Evolutionary conservation across 2,329 filamentous ascomycete species (phyloP).

Genomic region (Calonectria pteridis): DNA sequence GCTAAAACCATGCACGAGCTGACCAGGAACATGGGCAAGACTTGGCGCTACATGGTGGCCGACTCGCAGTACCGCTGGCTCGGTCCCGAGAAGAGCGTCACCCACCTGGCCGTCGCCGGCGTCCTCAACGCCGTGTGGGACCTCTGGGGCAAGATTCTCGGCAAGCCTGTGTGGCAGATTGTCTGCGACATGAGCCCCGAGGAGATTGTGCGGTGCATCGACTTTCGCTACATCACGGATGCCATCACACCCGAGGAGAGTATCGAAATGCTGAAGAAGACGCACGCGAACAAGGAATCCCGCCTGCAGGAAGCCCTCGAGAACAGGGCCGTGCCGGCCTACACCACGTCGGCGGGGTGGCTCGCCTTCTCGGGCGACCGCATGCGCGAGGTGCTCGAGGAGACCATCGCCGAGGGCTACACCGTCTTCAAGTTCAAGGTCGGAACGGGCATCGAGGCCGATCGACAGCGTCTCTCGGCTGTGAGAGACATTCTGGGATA

Average conservation of each 20-base stretch:
- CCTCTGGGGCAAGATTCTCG: conserved; percentile 87
- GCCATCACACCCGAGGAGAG: conserved; percentile 89
- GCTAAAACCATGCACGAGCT: conserved; percentile 82
- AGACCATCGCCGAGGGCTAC: conserved; percentile 84
- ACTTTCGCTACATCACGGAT: conserved; percentile 95
- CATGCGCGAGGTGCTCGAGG: conserved; percentile 79
- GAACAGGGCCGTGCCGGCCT: conserved; percentile 84
- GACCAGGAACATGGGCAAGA: conserved; percentile 85
- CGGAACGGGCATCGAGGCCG: conserved; percentile 77
- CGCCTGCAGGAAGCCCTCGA: conserved; percentile 80
- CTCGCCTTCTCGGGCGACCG: conserved; percentile 90
- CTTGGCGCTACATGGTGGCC: conserved; percentile 89
- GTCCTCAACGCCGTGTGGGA: conserved; percentile 95
- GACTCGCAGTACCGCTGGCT: conserved; percentile 95
- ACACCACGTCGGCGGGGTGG: conserved; percentile 93
- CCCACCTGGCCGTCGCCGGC: conserved; percentile 88
- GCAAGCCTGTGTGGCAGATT: conserved; percentile 91
- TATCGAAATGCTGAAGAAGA: conserved; percentile 74
- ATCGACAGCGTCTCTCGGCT: conserved; percentile 77
- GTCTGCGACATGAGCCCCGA: conserved; percentile 91
- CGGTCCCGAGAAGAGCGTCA: conserved; percentile 92
- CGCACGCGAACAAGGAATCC: conserved; percentile 75
- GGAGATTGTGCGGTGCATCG: conserved; percentile 88
- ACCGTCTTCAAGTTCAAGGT: conserved; percentile 93
- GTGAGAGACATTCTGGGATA: conserved; percentile 85